Evolutionary conservation across 495 filamentous ascomycete genomes (phyloP), one percentile per base, ranked within the genome.

Genomic region (Apiosordaria backusii): DNA sequence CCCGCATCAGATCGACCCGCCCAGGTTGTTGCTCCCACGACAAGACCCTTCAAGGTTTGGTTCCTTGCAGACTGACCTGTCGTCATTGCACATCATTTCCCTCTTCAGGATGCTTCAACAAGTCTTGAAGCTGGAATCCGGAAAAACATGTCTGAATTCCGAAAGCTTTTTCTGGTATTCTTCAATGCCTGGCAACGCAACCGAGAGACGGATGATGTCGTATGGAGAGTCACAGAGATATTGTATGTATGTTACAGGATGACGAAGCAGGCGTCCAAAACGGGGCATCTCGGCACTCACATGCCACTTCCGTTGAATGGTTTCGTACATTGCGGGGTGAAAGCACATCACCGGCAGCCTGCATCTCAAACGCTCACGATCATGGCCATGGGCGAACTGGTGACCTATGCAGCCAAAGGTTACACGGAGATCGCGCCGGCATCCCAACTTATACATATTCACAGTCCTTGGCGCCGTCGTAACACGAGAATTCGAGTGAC

Each of bases 401-500:
- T 55, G n/a, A 19, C 22, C 52, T 23, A 55, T 55, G 52, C 52
- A 23, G 22, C 52, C n/a, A 19, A 18, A 55, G 18, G 52, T 55
- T 55, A 55, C 52, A 55, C 52, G 22, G 35, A 23, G 52, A 55
- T 55, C 52, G 52, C 52, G 52, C 52, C 52, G 22, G 7, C 22
- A 19, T 55, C 52, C 52, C 52, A 55, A 55, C n/a, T 55, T 23
- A 21, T 22, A 23, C n/a, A 55, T 19, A 55, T 55, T 55, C 52
- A 55, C 3, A 13, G 35, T 45, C 52, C 21, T 55, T 3, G 52
- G 16, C 4, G 52, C 13, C 22, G n/a, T 23, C 9, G 52, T 55
- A 23, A 55, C 52, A 55, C 52, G 52, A 55, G 19, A 23, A 55
- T 21, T 3, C 35, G 35, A 45, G 35, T 45, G 35, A 45, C 35